A percentile compares a stretch with the other conserved stretches of the same genome.
Evolutionary conservation across 176 grass and related monocot genomes (phyloP).

Genomic region (Hsuehochloa calcarea): DNA sequence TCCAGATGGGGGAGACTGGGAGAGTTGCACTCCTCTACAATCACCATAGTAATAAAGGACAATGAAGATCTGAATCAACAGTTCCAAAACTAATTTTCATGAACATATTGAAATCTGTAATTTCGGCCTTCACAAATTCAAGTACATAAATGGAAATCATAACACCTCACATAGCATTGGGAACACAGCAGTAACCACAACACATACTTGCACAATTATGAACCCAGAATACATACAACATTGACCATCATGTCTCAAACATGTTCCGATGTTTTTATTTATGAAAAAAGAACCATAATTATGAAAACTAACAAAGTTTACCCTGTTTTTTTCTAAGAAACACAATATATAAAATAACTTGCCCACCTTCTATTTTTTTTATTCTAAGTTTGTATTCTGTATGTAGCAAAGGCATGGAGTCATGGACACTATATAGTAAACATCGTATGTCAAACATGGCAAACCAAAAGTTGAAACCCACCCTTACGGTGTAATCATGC

Average conservation of each 20-base stretch:
- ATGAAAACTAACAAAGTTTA: too few relatives aligned
- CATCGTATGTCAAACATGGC: not conserved
- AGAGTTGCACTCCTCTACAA: not conserved
- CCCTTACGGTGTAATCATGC: too few relatives aligned
- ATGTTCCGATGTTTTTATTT: too few relatives aligned
- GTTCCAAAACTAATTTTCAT: not conserved
- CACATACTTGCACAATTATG: not conserved
- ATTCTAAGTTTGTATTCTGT: not conserved
- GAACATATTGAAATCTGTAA: conserved; percentile 1
- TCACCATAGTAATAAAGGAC: not conserved
- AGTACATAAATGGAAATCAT: too few relatives aligned
- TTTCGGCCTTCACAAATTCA: not conserved
- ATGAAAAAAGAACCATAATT: too few relatives aligned
- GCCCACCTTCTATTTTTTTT: not conserved
- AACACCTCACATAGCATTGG: too few relatives aligned
- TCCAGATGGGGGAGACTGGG: not conserved
- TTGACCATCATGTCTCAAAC: not conserved
- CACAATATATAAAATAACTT: too few relatives aligned
- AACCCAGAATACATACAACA: not conserved
- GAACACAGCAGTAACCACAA: too few relatives aligned
- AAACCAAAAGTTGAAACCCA: too few relatives aligned
- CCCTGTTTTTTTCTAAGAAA: too few relatives aligned
- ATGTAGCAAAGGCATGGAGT: not conserved
- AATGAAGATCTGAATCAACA: not conserved
- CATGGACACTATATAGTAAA: too few relatives aligned